Conservation (phyloP, 2,329 filamentous ascomycete genomes). For the Hypoxylon sp. region DNA sequence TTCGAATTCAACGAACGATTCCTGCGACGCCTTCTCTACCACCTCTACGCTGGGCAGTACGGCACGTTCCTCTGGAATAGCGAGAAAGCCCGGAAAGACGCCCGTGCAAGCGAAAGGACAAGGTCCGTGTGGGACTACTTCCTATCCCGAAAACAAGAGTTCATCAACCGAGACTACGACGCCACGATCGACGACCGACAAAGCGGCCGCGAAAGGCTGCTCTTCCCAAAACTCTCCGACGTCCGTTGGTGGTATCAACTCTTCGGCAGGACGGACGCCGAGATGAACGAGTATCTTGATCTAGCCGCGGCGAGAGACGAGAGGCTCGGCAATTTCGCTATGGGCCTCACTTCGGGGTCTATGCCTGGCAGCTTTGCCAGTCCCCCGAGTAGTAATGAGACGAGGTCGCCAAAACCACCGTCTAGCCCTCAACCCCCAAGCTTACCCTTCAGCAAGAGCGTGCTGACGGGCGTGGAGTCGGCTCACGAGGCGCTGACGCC, state of each 20-base stretch:
- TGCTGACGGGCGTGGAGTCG: slow-evolving; percentile 72
- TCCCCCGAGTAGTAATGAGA: slow-evolving; percentile 45
- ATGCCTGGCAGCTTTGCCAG: slow-evolving; percentile 48
- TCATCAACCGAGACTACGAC: slow-evolving; percentile 86
- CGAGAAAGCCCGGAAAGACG: slow-evolving; percentile 86
- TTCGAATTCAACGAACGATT: slow-evolving; percentile 99
- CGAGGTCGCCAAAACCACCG: slow-evolving; percentile 50
- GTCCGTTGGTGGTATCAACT: slow-evolving; percentile 95
- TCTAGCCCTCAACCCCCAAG: slow-evolving; percentile 59
- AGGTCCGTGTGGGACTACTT: slow-evolving; percentile 98
- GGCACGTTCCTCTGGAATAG: slow-evolving; percentile 97
- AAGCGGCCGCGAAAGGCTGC: slow-evolving; percentile 83
- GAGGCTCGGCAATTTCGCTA: slow-evolving; percentile 54
- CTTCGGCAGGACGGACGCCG: slow-evolving; percentile 87
- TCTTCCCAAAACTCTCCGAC: slow-evolving; percentile 83
- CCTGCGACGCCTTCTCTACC: slow-evolving; percentile 88
- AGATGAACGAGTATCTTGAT: slow-evolving; percentile 86
- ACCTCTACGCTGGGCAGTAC: slow-evolving; percentile 96
- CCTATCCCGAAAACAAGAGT: slow-evolving; percentile 82
- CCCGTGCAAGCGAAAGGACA: slow-evolving; percentile 77
- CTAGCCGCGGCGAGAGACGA: slow-evolving; percentile 66
- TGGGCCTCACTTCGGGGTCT: slow-evolving; percentile 44
- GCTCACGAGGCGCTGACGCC: slow-evolving; percentile 67
- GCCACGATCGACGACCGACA: slow-evolving; percentile 80
- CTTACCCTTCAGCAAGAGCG: slow-evolving; percentile 63